Evolutionary conservation across 805 yeast species (phyloP).

Genomic region (Pichia gijzeniarum): DNA sequence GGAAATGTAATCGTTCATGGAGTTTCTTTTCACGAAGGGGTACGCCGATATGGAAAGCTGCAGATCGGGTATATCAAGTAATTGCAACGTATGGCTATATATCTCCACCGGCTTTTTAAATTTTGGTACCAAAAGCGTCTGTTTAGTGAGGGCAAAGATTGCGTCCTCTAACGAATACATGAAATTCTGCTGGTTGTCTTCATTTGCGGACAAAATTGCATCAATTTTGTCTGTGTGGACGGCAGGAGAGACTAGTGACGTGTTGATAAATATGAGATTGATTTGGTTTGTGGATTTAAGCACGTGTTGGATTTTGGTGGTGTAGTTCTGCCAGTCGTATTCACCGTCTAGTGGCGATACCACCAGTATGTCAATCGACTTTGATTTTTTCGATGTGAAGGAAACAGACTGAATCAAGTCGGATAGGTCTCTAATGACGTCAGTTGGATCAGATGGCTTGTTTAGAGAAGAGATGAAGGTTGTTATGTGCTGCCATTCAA

Average conservation of each 20-base stretch:
- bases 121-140: conserved; percentile 3
- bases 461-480: background rate
- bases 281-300: conserved; percentile 1
- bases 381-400: background rate
- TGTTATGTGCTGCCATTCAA: conserved; percentile 2
- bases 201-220: conserved; percentile 1
- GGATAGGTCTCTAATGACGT: too few species aligned
- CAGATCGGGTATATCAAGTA: conserved; percentile 4
- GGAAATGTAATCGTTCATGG: conserved; percentile 7
- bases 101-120: conserved; percentile 13
- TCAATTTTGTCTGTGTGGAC: background rate
- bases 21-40: conserved; percentile 11
- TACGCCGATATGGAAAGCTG: conserved; percentile 9
- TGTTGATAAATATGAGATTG: conserved; percentile 3
- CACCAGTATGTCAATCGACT: conserved; percentile 1
- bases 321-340: background rate
- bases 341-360: conserved; percentile 1
- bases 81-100: conserved; percentile 3
- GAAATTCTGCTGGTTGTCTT: conserved; percentile 3
- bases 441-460: background rate
- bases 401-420: too few species aligned
- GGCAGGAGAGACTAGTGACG: background rate
- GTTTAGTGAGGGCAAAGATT: conserved; percentile 3
- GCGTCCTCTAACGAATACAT: background rate
- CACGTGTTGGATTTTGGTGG: background rate